These are phyloP conservation scores for Candida chauliodis DNA, from an alignment of 805 yeast species.

Conservation along the genomic window DNA sequence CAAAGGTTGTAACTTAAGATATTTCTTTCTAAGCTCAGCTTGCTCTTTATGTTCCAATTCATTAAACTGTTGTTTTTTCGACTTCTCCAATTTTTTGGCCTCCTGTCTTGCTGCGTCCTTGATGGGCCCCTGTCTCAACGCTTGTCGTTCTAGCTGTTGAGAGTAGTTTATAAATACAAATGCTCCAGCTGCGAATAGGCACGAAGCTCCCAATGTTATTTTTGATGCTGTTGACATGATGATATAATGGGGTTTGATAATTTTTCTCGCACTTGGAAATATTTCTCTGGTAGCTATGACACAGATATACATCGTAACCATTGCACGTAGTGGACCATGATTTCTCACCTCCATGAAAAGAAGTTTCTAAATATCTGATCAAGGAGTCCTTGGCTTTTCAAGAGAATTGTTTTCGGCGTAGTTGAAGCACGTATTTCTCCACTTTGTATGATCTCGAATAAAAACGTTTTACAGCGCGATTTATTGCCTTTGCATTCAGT, in stretches of 20 bases:
- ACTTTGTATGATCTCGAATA: too few species aligned
- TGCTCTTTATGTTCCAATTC: slow-evolving; percentile 66
- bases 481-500: too few species aligned
- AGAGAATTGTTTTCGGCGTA: too few species aligned
- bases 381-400: too few species aligned
- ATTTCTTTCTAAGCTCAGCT: slow-evolving; percentile 53
- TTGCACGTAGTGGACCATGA: background rate
- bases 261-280: background rate
- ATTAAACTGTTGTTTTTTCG: slow-evolving; percentile 48
- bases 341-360: too few species aligned
- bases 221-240: slow-evolving; percentile 79
- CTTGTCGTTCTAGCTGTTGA: slow-evolving; percentile 67
- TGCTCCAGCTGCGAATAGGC: slow-evolving; percentile 53
- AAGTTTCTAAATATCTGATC: too few species aligned
- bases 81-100: slow-evolving; percentile 39
- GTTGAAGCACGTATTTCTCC: too few species aligned
- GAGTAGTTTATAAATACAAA: slow-evolving; percentile 67
- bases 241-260: background rate
- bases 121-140: slow-evolving; percentile 77
- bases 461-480: too few species aligned
- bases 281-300: too few species aligned
- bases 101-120: slow-evolving; percentile 71
- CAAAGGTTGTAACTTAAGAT: slow-evolving; percentile 61
- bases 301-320: too few species aligned
- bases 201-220: slow-evolving; percentile 61